Percentiles rank a stretch among this genome's conserved stretches.
phyloP scores from a whole-genome alignment of 164 flowering plant species.

The Chimonanthus salicifolius region DNA sequence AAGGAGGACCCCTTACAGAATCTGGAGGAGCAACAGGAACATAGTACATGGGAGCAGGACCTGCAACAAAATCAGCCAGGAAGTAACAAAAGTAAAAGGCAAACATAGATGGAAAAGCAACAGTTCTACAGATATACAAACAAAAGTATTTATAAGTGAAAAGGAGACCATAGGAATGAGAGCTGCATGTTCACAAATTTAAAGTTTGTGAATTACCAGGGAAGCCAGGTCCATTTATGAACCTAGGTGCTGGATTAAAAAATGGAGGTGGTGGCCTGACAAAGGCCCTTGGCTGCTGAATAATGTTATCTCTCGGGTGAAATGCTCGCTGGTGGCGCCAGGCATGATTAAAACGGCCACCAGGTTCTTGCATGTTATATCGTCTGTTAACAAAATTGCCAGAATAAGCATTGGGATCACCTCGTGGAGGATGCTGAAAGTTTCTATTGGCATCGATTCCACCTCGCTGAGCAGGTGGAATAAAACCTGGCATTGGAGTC shows the following conservation, averaged over 20 bases:
- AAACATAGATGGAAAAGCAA: not conserved
- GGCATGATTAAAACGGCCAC: slow-evolving; percentile 38
- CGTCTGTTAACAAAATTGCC: slow-evolving; percentile 43
- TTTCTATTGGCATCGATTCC: slow-evolving; percentile 31
- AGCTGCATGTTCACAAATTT: not conserved
- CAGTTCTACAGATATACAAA: not conserved
- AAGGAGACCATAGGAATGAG: not conserved
- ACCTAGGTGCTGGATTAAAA: slow-evolving; percentile 54
- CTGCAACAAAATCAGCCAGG: slow-evolving; percentile 25
- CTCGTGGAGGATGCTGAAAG: slow-evolving; percentile 43
- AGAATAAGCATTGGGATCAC: slow-evolving; percentile 43
- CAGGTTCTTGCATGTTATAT: slow-evolving; percentile 46
- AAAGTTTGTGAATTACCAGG: slow-evolving; percentile 41
- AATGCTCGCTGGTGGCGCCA: slow-evolving; percentile 58
- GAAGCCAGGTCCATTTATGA: slow-evolving; percentile 56
- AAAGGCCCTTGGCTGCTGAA: slow-evolving; percentile 59
- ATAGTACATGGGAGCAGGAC: slow-evolving; percentile 46
- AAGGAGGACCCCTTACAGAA: slow-evolving; percentile 46
- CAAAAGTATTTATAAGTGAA: not conserved
- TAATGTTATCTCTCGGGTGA: slow-evolving; percentile 39
- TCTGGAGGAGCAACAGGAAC: slow-evolving; percentile 61
- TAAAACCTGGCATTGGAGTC: slow-evolving; percentile 41
- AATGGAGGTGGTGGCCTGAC: slow-evolving; percentile 51
- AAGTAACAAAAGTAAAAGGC: not conserved
- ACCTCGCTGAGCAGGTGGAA: slow-evolving; percentile 42